Evolutionary conservation across 2,329 filamentous ascomycete species (phyloP), one percentile per base, ranked within the genome.

Genomic region (Eurotiales sp.): DNA sequence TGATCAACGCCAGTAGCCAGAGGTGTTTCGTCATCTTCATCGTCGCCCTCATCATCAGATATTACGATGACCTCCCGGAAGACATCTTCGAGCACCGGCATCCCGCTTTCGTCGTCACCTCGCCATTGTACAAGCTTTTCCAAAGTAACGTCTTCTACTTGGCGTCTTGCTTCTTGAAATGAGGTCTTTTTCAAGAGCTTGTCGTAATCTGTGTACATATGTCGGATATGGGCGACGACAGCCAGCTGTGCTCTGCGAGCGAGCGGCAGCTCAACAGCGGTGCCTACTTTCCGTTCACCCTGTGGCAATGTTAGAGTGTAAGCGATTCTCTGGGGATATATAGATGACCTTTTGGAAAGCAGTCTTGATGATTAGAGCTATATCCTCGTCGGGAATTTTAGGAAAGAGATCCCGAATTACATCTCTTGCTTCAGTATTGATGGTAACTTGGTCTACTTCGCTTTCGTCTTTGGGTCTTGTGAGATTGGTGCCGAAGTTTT

Each of bases 61-160:
- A 85, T 78, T 48, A 84, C 77, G 58, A 85, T 83, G 52, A 83
- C 78, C 64, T 85, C 82, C 45, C 80, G 77, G 48, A 85, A 80
- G 25, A 82, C 78, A 58, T 84, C 81, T 61, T 84, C 81, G 19
- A 84, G 69, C 47, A 80, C 79, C 39, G 72, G 70, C 46, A 71
- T 71, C 61, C 62, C 77, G 68, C 64, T 75, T 55, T 80, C 77
- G 59, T 79, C 74, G 62, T 84, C 80, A 42, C 82, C 82, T 53
- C 81, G 75, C 83, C 83, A 86, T 62, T 82, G 76, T 47, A 82
- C 76, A 40, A 86, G 67, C 60, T 79, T 81, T 19, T 75, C 72
- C 19, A 85, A 67, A 42, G 76, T 80, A 4, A 71, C 67, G 46
- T 77, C 75, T 63, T 84, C 80, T 21, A 84, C 79, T 30, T 70